A percentile compares a stretch with the other conserved stretches of the same genome.
phyloP scores from a whole-genome alignment of 768 basidiomycete species.

The Phallus indusiatus region DNA sequence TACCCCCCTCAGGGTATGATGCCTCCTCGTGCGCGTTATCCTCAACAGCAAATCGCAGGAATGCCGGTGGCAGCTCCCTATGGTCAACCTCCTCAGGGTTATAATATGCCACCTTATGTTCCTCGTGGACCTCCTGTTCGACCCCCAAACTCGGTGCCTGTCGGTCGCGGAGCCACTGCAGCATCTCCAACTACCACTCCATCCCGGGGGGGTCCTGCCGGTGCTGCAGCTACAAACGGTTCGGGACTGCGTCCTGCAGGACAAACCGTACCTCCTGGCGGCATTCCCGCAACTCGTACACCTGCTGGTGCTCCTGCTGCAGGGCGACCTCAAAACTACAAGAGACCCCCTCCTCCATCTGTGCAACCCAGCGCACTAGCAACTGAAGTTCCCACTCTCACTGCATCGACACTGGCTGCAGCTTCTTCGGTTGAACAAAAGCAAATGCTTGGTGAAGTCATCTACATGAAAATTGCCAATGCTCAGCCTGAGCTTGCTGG shows the following conservation, averaged over 20 bases:
- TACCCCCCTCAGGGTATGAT: conserved; percentile 78
- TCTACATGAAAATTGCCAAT: conserved; percentile 87
- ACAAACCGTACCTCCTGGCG: conserved; percentile 28
- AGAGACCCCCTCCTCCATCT: conserved; percentile 22
- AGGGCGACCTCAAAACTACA: conserved; percentile 28
- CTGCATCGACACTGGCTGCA: conserved; percentile 49
- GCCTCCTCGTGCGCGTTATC: conserved; percentile 80
- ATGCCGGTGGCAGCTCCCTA: conserved; percentile 72
- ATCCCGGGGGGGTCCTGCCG: conserved; percentile 16
- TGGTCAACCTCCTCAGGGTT: conserved; percentile 65
- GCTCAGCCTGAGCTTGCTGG: conserved; percentile 90
- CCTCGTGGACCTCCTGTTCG: conserved; percentile 48
- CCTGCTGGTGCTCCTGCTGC: conserved; percentile 36
- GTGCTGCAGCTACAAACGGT: conserved; percentile 34
- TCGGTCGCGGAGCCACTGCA: conserved; percentile 47
- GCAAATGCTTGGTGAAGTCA: conserved; percentile 95
- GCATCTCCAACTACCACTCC: conserved; percentile 54
- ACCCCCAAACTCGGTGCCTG: conserved; percentile 35
- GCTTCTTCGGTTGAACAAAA: conserved; percentile 82
- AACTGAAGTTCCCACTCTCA: conserved; percentile 46
- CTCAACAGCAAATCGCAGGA: conserved; percentile 54
- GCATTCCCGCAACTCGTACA: conserved; percentile 33
- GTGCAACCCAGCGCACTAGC: conserved; percentile 30
- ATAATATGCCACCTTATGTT: conserved; percentile 53
- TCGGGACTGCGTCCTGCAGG: conserved; percentile 53